Conservation (phyloP, 371 early-diverging fungal species). For the Mortierella sp. region DNA sequence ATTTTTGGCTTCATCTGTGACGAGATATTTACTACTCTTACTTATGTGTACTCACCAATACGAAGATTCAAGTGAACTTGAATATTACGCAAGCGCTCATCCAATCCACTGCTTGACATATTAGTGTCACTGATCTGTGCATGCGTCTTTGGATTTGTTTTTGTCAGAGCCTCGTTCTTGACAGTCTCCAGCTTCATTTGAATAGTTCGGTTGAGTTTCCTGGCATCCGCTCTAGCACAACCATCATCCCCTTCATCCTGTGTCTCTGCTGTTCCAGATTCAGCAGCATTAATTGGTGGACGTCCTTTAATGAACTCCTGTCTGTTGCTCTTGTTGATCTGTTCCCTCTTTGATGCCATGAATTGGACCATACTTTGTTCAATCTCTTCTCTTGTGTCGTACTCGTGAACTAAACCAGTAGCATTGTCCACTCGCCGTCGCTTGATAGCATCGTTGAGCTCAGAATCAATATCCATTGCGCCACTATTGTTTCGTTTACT, state of each 20-base stretch:
- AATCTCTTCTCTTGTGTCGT: slow-evolving; percentile 49
- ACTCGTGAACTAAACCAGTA: slow-evolving; percentile 11
- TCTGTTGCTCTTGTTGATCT: slow-evolving; percentile 79
- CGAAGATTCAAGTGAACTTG: slow-evolving; percentile 77
- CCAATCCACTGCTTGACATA: slow-evolving; percentile 49
- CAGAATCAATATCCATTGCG: slow-evolving; percentile 11
- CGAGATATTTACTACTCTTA: neutral
- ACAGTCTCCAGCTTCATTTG: slow-evolving; percentile 88
- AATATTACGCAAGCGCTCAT: slow-evolving; percentile 70
- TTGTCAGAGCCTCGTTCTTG: slow-evolving; percentile 81
- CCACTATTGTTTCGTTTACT: slow-evolving; percentile 31
- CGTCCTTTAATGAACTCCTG: slow-evolving; percentile 69
- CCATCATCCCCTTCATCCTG: slow-evolving; percentile 35
- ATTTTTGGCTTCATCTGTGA: neutral
- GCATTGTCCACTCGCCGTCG: slow-evolving; percentile 44
- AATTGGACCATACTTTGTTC: slow-evolving; percentile 64
- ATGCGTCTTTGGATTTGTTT: slow-evolving; percentile 67
- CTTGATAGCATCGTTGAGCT: slow-evolving; percentile 22
- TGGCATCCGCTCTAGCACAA: slow-evolving; percentile 80
- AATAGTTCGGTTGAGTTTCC: slow-evolving; percentile 80
- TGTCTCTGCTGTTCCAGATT: slow-evolving; percentile 12
- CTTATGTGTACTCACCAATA: slow-evolving; percentile 57
- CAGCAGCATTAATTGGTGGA: neutral
- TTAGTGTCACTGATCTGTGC: slow-evolving; percentile 28
- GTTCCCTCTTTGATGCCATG: slow-evolving; percentile 70